phyloP scores from a whole-genome alignment of 352 stramenopile genomes.

The Peronosclerospora sorghi region DNA sequence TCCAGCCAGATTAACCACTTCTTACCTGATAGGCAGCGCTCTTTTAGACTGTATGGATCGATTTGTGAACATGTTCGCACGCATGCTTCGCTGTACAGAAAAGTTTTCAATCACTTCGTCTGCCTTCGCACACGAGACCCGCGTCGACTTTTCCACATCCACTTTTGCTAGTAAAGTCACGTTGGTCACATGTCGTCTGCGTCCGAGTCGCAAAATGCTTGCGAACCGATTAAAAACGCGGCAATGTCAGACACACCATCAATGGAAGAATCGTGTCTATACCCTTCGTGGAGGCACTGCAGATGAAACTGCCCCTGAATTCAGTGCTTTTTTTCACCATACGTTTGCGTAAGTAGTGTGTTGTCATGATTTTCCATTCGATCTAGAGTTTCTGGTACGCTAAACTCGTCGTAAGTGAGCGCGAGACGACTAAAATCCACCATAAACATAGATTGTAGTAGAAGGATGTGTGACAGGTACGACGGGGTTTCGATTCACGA shows the following conservation, averaged over 20 bases:
- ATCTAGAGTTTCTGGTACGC: constrained; percentile 28
- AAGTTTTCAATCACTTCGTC: constrained; percentile 74
- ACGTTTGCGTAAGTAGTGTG: constrained; percentile 58
- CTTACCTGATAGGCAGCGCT: constrained; percentile 33
- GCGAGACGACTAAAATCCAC: constrained; percentile 20
- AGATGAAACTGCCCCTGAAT: constrained; percentile 68
- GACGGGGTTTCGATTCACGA: too few relatives aligned
- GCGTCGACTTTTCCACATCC: constrained; percentile 43
- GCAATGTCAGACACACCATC: constrained; percentile 9
- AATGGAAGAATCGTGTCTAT: constrained; percentile 8
- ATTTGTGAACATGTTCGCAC: constrained; percentile 77
- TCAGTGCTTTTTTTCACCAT: constrained; percentile 12
- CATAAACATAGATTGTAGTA: too few relatives aligned
- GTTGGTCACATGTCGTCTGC: constrained; percentile 44
- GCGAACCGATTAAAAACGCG: constrained; percentile 53
- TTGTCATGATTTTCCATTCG: constrained; percentile 30
- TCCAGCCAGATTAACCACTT: not conserved
- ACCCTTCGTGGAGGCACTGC: constrained; percentile 36
- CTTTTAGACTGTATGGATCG: constrained; percentile 43
- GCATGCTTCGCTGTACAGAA: constrained; percentile 69
- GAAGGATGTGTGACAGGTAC: too few relatives aligned
- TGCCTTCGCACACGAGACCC: constrained; percentile 71
- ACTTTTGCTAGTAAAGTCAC: constrained; percentile 84
- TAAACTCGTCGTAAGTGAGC: constrained; percentile 38
- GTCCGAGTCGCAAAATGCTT: constrained; percentile 55